These are phyloP conservation scores for Peronospora farinosa DNA, from an alignment of 352 stramenopile species.

Conservation along the genomic window DNA sequence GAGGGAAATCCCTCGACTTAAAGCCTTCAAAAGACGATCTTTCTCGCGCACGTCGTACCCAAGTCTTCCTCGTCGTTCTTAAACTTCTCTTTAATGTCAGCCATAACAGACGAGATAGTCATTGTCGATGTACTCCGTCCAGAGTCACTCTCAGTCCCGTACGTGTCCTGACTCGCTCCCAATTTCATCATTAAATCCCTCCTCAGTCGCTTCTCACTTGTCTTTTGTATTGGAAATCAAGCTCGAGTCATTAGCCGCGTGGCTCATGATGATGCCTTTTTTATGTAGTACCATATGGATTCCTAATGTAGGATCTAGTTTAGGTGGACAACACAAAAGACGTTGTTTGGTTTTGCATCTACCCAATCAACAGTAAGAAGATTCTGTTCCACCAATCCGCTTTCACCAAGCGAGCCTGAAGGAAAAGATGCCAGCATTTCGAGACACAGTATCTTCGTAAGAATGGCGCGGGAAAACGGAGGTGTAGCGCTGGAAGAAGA, in stretches of 20 bases:
- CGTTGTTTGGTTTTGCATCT: background rate
- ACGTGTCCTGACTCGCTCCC: slow-evolving; percentile 45
- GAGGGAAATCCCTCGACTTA: background rate
- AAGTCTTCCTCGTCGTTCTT: slow-evolving; percentile 97
- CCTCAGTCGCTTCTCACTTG: slow-evolving; percentile 17
- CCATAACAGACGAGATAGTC: slow-evolving; percentile 86
- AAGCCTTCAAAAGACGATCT: background rate
- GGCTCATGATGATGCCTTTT: slow-evolving; percentile 10
- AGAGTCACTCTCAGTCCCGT: slow-evolving; percentile 34
- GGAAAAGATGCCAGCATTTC: slow-evolving; percentile 20
- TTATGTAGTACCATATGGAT: slow-evolving; percentile 3
- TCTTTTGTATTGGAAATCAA: slow-evolving; percentile 18
- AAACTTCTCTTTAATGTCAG: slow-evolving; percentile 97
- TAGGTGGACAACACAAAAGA: background rate
- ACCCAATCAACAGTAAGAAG: slow-evolving; percentile 10
- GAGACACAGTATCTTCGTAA: background rate
- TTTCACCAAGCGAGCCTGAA: slow-evolving; percentile 15
- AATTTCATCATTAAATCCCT: slow-evolving; percentile 49
- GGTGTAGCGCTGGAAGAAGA: background rate
- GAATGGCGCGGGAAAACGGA: background rate
- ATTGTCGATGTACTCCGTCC: slow-evolving; percentile 31
- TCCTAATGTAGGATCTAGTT: background rate
- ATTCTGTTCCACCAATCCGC: slow-evolving; percentile 24
- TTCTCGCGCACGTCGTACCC: slow-evolving; percentile 29
- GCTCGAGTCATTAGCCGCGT: slow-evolving; percentile 28